phyloP scores from a whole-genome alignment of 2,329 filamentous ascomycete species.

The Talaromyces rugulosus region DNA sequence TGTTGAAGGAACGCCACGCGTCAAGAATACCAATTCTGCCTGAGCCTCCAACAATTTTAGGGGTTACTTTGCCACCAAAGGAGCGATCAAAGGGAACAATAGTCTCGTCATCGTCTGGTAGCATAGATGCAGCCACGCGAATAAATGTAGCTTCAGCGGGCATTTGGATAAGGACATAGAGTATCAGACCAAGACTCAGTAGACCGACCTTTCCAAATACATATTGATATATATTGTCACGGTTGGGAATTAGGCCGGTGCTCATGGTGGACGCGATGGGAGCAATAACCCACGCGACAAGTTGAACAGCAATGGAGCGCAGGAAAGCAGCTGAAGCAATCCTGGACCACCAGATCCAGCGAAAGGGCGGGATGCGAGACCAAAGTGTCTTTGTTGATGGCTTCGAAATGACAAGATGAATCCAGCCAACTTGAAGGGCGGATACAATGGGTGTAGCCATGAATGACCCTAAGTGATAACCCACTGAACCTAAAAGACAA shows the following conservation, averaged over 20 bases:
- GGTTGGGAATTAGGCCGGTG: conserved; percentile 37
- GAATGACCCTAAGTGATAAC: conserved; percentile 49
- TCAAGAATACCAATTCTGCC: conserved; percentile 68
- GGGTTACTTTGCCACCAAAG: conserved; percentile 71
- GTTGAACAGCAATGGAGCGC: conserved; percentile 54
- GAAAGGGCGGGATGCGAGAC: conserved; percentile 61
- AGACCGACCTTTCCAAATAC: conserved; percentile 34
- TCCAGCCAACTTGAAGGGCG: conserved; percentile 72
- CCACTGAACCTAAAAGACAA: conserved; percentile 32
- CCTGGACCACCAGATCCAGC: conserved; percentile 64
- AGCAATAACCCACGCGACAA: conserved; percentile 36
- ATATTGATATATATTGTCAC: conserved; percentile 32
- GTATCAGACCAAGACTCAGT: conserved; percentile 38
- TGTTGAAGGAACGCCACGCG: conserved; percentile 75
- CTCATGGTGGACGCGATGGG: conserved; percentile 46
- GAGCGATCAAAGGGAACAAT: conserved; percentile 88
- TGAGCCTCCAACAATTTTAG: conserved; percentile 65
- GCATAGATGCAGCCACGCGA: conserved; percentile 81
- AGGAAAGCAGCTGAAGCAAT: conserved; percentile 65
- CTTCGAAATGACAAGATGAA: conserved; percentile 76
- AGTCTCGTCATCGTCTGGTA: conserved; percentile 74
- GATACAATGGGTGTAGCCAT: conserved; percentile 59
- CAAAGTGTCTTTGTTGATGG: conserved; percentile 62
- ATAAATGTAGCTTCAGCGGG: conserved; percentile 72
- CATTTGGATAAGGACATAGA: conserved; percentile 63